Conservation (phyloP, 1,139 yeast genomes). For the Casaregolazyma lundiana region DNA sequence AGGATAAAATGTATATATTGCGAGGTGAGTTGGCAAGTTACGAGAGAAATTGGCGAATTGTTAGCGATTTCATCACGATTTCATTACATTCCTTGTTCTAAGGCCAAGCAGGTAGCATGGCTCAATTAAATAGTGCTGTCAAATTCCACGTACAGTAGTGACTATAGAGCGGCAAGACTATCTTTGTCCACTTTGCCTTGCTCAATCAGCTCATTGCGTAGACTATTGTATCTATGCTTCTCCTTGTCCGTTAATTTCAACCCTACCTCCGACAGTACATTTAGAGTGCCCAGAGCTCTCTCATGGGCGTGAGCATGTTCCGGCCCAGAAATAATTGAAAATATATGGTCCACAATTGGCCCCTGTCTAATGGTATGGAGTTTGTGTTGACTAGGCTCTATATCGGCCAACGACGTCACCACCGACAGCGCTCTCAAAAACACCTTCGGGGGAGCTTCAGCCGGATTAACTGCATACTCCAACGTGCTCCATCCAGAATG, state of each 20-base stretch:
- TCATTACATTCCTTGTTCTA: too few relatives aligned
- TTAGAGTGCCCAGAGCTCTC: background rate
- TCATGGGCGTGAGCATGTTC: constrained; percentile 29
- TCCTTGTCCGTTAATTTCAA: constrained; percentile 1
- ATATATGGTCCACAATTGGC: constrained; percentile 39
- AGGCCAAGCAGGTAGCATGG: too few relatives aligned
- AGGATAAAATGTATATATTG: background rate
- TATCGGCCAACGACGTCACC: constrained; percentile 49
- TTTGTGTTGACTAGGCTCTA: constrained; percentile 44
- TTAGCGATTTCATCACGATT: too few relatives aligned
- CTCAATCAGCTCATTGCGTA: constrained; percentile 2
- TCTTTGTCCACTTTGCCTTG: background rate
- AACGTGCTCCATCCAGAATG: constrained; percentile 60
- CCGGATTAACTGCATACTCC: constrained; percentile 22
- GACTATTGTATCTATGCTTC: background rate
- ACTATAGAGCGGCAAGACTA: background rate
- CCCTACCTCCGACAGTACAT: constrained; percentile 4
- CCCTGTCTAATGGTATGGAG: constrained; percentile 41
- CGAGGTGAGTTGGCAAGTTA: background rate
- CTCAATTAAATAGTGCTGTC: too few relatives aligned
- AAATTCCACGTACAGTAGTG: too few relatives aligned
- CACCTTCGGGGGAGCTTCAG: constrained; percentile 34
- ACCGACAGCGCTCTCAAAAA: constrained; percentile 48
- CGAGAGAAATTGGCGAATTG: too few relatives aligned
- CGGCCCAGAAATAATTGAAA: constrained; percentile 38